These are phyloP conservation scores for Salix exigua DNA, from an alignment of 345 rosid species.

Conservation along the genomic window DNA sequence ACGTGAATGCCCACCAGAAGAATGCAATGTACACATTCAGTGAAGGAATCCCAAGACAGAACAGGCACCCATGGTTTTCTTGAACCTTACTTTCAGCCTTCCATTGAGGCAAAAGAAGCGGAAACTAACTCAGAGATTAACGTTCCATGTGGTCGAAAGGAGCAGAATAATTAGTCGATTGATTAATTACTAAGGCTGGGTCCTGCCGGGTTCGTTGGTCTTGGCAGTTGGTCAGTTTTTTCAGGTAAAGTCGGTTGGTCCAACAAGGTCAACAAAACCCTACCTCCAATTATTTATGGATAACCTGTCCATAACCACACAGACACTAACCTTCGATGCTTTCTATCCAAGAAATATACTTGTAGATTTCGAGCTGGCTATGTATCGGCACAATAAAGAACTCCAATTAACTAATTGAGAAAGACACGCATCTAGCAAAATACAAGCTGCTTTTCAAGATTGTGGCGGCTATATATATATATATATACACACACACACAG, in stretches of 20 bases:
- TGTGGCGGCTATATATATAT: background rate
- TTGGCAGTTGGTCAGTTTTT: background rate
- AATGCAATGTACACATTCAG: background rate
- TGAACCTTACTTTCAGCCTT: background rate
- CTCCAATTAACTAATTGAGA: background rate
- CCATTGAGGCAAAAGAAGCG: background rate
- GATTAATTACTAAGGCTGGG: background rate
- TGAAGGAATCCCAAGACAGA: background rate
- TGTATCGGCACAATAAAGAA: background rate
- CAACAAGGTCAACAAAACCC: background rate
- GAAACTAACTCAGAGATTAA: background rate
- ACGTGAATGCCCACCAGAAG: background rate
- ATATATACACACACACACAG: no score
- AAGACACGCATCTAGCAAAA: background rate
- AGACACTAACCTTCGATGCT: background rate
- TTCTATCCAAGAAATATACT: background rate
- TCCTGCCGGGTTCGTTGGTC: background rate
- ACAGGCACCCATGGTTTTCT: background rate
- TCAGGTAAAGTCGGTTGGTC: background rate
- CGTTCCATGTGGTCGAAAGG: background rate
- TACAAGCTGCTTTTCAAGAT: background rate
- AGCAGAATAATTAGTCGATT: background rate
- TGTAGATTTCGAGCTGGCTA: background rate
- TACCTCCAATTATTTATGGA: background rate
- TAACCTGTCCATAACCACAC: background rate